Percentiles rank a stretch among this genome's conserved stretches.
Evolutionary conservation across 768 basidiomycete species (phyloP).

Genomic region (Rossbeevera mucosa): DNA sequence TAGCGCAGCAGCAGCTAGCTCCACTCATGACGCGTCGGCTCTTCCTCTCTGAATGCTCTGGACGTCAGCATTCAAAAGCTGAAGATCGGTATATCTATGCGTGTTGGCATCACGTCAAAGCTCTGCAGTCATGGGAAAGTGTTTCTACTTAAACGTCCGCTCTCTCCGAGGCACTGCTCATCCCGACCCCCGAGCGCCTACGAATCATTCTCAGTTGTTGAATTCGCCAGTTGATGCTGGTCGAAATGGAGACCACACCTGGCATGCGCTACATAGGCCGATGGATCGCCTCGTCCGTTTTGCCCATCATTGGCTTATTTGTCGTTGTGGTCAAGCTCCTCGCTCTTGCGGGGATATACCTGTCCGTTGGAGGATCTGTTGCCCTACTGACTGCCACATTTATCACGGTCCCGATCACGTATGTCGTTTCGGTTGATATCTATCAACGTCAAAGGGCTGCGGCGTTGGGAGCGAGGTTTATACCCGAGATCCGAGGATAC

Average conservation of each 20-base stretch:
- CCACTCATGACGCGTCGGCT: background rate
- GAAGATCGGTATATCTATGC: background rate
- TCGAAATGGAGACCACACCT: slow-evolving; percentile 18
- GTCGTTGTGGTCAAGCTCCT: slow-evolving; percentile 12
- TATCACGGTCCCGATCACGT: slow-evolving; percentile 1
- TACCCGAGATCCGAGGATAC: slow-evolving; percentile 31
- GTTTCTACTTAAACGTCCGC: too few species aligned
- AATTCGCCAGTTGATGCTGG: background rate
- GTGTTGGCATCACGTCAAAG: background rate
- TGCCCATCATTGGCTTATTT: slow-evolving; percentile 12
- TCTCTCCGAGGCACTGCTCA: too few species aligned
- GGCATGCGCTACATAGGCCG: slow-evolving; percentile 22
- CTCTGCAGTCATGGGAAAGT: background rate
- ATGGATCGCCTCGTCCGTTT: slow-evolving; percentile 6
- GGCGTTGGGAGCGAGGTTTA: slow-evolving; percentile 22
- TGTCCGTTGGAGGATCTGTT: slow-evolving; percentile 3
- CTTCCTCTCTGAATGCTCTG: background rate
- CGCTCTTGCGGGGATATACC: slow-evolving; percentile 6
- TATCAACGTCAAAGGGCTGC: slow-evolving; percentile 18
- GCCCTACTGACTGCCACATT: slow-evolving; percentile 4
- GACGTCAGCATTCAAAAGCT: background rate
- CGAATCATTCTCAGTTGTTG: background rate
- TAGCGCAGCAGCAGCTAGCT: too few species aligned
- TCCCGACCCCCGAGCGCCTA: too few species aligned
- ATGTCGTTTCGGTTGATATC: slow-evolving; percentile 1